phyloP scores from a whole-genome alignment of 2,329 filamentous ascomycete species.

The Ascochyta fabae region DNA sequence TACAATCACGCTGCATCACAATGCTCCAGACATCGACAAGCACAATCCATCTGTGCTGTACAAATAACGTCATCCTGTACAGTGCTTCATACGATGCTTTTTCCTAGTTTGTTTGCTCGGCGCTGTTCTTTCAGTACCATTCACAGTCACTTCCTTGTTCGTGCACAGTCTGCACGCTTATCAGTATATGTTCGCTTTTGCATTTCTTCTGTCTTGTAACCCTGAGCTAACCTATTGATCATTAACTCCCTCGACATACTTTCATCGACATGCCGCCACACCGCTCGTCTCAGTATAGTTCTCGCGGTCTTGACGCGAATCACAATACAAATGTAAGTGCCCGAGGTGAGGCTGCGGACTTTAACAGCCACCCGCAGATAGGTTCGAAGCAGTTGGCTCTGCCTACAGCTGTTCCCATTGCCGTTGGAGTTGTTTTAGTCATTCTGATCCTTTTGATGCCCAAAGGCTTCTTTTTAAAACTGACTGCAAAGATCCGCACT shows the following conservation, averaged over 20 bases:
- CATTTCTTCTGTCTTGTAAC: background rate
- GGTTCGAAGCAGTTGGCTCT: background rate
- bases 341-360: background rate
- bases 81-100: no score
- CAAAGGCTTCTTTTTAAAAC: background rate
- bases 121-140: background rate
- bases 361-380: background rate
- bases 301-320: background rate
- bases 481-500: background rate
- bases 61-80: no score
- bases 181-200: background rate
- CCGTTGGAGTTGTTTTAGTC: background rate
- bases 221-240: no score
- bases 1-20: background rate
- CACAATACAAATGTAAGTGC: background rate
- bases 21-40: background rate
- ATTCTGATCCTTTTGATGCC: background rate
- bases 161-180: background rate
- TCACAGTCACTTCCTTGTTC: background rate
- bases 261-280: background rate
- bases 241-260: background rate
- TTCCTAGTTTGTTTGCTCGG: no score
- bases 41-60: no score
- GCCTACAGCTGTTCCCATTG: background rate
- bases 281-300: background rate